phyloP scores from a whole-genome alignment of 2,329 filamentous ascomycete genomes.

The Aspergillus persii region DNA sequence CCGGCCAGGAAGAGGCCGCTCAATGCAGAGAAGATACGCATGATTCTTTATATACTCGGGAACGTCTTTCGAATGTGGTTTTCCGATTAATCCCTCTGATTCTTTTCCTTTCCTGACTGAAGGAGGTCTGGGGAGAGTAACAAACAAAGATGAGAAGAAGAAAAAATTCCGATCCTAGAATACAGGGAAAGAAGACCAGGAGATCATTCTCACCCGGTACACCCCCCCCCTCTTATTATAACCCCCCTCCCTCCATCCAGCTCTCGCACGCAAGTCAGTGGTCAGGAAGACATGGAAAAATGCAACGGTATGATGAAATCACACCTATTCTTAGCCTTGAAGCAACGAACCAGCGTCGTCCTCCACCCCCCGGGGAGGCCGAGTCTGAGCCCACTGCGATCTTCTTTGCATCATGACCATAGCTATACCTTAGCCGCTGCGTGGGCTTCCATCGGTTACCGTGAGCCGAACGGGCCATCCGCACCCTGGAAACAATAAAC shows the following conservation, averaged over 20 bases:
- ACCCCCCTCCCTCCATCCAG: not conserved
- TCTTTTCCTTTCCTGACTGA: too few relatives aligned
- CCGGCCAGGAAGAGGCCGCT: constrained; percentile 21
- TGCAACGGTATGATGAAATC: constrained; percentile 24
- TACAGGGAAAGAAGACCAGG: not conserved
- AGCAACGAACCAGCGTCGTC: not conserved
- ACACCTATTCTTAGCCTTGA: not conserved
- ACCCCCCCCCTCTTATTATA: not conserved
- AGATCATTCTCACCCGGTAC: not conserved
- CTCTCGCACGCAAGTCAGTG: not conserved
- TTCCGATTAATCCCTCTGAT: too few relatives aligned
- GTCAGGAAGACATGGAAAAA: not conserved
- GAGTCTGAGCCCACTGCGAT: constrained; percentile 1
- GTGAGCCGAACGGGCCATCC: not conserved
- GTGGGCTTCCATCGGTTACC: not conserved
- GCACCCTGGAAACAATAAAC: constrained; percentile 1
- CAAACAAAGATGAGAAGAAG: not conserved
- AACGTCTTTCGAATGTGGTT: too few relatives aligned
- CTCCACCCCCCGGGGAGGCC: constrained; percentile 1
- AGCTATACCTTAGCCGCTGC: not conserved
- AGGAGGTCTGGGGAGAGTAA: not conserved
- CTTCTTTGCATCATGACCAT: constrained; percentile 19
- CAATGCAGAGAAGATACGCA: constrained; percentile 21
- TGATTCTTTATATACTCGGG: constrained; percentile 2
- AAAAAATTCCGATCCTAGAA: not conserved